These are phyloP conservation scores for Santalum album DNA, from an alignment of 164 flowering plant species.

Conservation along the genomic window DNA sequence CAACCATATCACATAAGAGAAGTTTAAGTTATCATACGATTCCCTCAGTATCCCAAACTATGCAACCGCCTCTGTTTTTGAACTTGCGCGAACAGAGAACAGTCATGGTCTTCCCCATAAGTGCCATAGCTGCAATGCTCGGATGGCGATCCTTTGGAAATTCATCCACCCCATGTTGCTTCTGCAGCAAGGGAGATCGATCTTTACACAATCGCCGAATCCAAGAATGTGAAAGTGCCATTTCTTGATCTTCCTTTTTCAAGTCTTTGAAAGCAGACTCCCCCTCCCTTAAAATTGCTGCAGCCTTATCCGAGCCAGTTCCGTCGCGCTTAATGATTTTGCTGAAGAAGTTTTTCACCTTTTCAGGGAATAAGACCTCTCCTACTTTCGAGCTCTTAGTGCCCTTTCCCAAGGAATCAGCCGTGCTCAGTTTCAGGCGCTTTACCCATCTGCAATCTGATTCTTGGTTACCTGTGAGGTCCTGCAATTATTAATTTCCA, in stretches of 20 bases:
- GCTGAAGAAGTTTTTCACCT: constrained; percentile 23
- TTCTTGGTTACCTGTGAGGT: constrained; percentile 7
- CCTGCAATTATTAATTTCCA: constrained; percentile 22
- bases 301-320: constrained; percentile 11
- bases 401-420: constrained; percentile 31
- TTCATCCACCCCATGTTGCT: constrained; percentile 18
- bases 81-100: constrained; percentile 49
- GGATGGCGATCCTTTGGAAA: constrained; percentile 56
- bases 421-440: constrained; percentile 53
- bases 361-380: constrained; percentile 32
- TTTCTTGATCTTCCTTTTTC: constrained; percentile 17
- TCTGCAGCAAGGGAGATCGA: constrained; percentile 6
- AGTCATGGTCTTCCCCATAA: constrained; percentile 75
- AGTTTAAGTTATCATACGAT: too few species aligned
- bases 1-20: too few species aligned
- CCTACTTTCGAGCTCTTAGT: constrained; percentile 33
- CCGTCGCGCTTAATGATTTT: constrained; percentile 21
- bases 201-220: constrained; percentile 60
- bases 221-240: constrained; percentile 50
- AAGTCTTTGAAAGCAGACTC: constrained; percentile 18
- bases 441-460: constrained; percentile 60
- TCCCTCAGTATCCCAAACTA: constrained; percentile 54
- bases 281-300: constrained; percentile 5
- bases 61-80: constrained; percentile 44
- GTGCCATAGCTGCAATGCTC: constrained; percentile 83